These are phyloP conservation scores for Mycena sp. DNA, from an alignment of 1,284 basidiomycete species.

Conservation along the genomic window DNA sequence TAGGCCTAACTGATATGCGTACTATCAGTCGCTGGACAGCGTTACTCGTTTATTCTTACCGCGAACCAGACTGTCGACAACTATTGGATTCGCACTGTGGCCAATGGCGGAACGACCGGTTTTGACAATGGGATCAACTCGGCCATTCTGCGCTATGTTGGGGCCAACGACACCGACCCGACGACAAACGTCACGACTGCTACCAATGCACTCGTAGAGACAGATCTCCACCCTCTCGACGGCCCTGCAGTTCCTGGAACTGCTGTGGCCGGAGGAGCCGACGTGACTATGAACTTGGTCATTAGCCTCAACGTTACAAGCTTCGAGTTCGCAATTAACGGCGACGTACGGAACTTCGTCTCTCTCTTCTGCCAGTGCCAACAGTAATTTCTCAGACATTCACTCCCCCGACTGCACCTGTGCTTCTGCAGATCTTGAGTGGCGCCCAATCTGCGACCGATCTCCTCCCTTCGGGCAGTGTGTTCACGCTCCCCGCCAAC, in stretches of 20 bases:
- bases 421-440: constrained; percentile 62
- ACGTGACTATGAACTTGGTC: constrained; percentile 43
- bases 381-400: constrained; percentile 32
- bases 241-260: constrained; percentile 43
- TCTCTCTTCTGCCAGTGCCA: background rate
- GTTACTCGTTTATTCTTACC: constrained; percentile 35
- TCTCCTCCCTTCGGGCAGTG: constrained; percentile 55
- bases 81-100: constrained; percentile 44
- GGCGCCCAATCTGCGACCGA: constrained; percentile 52
- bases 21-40: constrained; percentile 29
- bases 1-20: background rate
- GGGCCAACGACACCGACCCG: constrained; percentile 41
- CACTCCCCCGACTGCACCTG: constrained; percentile 51
- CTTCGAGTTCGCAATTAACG: constrained; percentile 44
- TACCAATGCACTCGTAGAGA: constrained; percentile 37
- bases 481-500: constrained; percentile 43
- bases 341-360: constrained; percentile 14
- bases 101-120: constrained; percentile 34
- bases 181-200: constrained; percentile 28
- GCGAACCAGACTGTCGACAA: constrained; percentile 51
- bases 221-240: constrained; percentile 39
- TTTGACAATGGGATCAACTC: constrained; percentile 41
- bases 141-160: constrained; percentile 51
- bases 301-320: constrained; percentile 29
- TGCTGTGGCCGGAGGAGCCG: constrained; percentile 45